phyloP scores from a whole-genome alignment of 202 grass and related monocot genomes.

The Schoenoplectus tabernaemontani region DNA sequence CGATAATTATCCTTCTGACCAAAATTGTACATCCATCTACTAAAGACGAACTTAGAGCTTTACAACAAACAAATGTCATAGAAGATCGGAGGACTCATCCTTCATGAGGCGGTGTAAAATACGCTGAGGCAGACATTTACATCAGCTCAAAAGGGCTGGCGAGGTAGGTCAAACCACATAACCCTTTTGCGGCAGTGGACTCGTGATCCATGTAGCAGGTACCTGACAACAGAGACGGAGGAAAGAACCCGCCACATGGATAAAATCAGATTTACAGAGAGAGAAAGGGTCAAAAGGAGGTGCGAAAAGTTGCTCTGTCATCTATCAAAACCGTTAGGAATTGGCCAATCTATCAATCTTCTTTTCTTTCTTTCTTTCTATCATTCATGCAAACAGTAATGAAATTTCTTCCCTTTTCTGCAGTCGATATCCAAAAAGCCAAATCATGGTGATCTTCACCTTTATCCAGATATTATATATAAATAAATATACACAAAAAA shows the following conservation, averaged over 20 bases:
- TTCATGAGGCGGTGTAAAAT: not conserved
- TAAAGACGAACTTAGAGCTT: too few species aligned
- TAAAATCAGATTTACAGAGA: not conserved
- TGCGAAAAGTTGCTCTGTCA: constrained; percentile 22
- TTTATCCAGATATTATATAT: not conserved
- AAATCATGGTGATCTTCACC: not conserved
- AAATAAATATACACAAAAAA: not conserved
- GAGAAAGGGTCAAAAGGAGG: not conserved
- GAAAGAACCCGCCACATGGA: not conserved
- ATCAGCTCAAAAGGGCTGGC: constrained; percentile 14
- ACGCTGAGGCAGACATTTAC: constrained; percentile 25
- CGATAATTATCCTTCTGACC: too few species aligned
- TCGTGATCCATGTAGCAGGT: not conserved
- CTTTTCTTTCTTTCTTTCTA: not conserved
- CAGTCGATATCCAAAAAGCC: not conserved
- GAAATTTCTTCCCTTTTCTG: constrained; percentile 11
- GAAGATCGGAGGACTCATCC: too few species aligned
- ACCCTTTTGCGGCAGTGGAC: not conserved
- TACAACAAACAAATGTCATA: too few species aligned
- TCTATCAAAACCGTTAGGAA: constrained; percentile 25
- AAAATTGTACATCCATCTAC: too few species aligned
- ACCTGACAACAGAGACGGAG: not conserved
- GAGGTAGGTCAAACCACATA: not conserved
- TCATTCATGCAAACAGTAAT: constrained; percentile 13
- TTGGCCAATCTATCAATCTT: constrained; percentile 6